Percentiles rank a stretch among this genome's conserved stretches.
phyloP scores from a whole-genome alignment of 805 yeast genomes.

The Saccharomycodes ludwigii region DNA sequence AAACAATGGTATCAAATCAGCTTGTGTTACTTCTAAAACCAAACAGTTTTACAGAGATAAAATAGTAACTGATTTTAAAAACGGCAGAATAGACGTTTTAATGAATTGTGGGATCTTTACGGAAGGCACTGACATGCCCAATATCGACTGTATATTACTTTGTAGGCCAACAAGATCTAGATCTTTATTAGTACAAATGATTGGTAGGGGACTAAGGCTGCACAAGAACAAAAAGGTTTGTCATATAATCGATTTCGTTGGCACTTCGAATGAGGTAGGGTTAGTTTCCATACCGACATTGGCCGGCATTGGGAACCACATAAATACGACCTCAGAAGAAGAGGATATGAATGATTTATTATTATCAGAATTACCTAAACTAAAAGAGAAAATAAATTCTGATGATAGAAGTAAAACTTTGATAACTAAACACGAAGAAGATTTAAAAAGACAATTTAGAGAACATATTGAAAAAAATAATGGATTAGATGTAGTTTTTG shows the following conservation, averaged over 20 bases:
- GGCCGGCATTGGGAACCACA: constrained; percentile 20
- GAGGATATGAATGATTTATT: constrained; percentile 21
- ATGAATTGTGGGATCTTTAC: constrained; percentile 86
- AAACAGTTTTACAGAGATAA: constrained; percentile 35
- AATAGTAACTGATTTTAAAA: constrained; percentile 44
- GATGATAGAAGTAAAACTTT: constrained; percentile 2
- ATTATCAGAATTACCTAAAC: constrained; percentile 21
- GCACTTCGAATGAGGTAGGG: constrained; percentile 32
- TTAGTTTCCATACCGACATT: constrained; percentile 45
- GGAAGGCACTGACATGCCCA: constrained; percentile 92
- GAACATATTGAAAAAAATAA: constrained; percentile 9
- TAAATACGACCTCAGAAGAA: neutral
- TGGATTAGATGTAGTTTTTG: constrained; percentile 23
- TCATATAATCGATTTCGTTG: constrained; percentile 69
- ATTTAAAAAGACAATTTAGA: constrained; percentile 8
- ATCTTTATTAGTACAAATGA: constrained; percentile 68
- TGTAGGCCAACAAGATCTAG: constrained; percentile 74
- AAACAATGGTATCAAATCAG: constrained; percentile 51
- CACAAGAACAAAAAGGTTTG: constrained; percentile 53
- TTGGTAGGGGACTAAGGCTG: constrained; percentile 75
- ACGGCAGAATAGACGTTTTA: constrained; percentile 55
- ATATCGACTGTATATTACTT: constrained; percentile 65
- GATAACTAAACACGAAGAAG: neutral
- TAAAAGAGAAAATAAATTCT: constrained; percentile 11
- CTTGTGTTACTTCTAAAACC: constrained; percentile 60